Base-by-base conservation (phyloP, 2,329 filamentous ascomycete species). In the Arthrinium phaeospermum region DNA sequence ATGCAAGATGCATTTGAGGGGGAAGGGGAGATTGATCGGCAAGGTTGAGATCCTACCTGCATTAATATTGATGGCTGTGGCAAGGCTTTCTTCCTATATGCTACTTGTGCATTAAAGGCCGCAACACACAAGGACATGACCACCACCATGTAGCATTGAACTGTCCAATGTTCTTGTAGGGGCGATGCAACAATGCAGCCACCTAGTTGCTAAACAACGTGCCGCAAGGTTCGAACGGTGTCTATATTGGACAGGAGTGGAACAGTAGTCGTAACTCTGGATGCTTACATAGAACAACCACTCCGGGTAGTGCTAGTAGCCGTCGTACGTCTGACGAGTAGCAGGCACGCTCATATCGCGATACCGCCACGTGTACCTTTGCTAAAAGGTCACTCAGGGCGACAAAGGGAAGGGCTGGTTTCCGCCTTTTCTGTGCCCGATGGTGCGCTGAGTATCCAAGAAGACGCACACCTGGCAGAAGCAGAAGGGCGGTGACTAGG, bases 401-500 rank as follows among this genome's bases (percentile, higher is more conserved):
- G 57, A 41, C 30, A 41, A 61, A 22, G 19, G 34, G 7, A 41
- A 22, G 57, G 3, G 10, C 34, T 12, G 16, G 4, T 5, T 41
- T 12, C 57, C 57, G 57, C 57, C 57, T 64, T 41, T 64, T 64
- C 57, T 41, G 22, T 19, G 19, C 57, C 16, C 30, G 13, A 34
- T 34, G 13, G 34, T 8, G n/a, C 34, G 19, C 57, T 41, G 57
- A n/a, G 5, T 4, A 24, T 34, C 57, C 10, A 34, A 37, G 19
- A 41, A n/a, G 57, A 41, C 30, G 41, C 19, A 13, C 30, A n/a
- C 19, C 8, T n/a, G 22, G 22, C 12, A 22, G 57, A n/a, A 34
- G 57, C 57, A 34, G 57, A 64, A 64, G 57, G 57, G 57, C 57
- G 57, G 57, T 64, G 57, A 64, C 57, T 64, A n/a, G 57, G 57